Percentiles rank a stretch among this genome's conserved stretches.
Evolutionary conservation across 2,329 filamentous ascomycete genomes (phyloP).

Genomic region (Penicillium sp.): DNA sequence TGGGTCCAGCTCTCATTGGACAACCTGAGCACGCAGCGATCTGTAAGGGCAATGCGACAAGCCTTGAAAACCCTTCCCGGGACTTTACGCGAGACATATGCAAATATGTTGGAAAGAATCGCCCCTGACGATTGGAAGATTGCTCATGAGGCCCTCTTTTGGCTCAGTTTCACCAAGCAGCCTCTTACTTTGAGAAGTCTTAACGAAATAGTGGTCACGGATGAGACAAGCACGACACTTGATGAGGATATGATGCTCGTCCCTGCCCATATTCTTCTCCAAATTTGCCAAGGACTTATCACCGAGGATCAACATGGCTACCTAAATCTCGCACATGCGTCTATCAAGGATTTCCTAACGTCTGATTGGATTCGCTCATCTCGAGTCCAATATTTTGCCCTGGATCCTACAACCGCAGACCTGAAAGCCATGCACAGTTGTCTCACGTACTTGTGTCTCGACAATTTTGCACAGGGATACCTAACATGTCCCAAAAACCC

Average conservation of each 20-base stretch:
- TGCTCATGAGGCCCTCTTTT: slow-evolving; percentile 20
- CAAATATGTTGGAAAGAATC: slow-evolving; percentile 17
- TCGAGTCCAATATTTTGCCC: slow-evolving; percentile 15
- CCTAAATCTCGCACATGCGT: slow-evolving; percentile 19
- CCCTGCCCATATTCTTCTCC: slow-evolving; percentile 17
- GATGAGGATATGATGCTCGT: slow-evolving; percentile 25
- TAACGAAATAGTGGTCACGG: slow-evolving; percentile 18
- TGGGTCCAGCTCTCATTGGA: slow-evolving; percentile 26
- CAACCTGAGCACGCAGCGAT: slow-evolving; percentile 18
- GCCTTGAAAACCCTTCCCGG: slow-evolving; percentile 17
- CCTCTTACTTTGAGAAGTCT: slow-evolving; percentile 13
- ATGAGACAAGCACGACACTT: slow-evolving; percentile 10
- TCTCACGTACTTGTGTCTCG: slow-evolving; percentile 18
- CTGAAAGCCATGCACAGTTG: slow-evolving; percentile 18
- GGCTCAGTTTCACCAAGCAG: slow-evolving; percentile 17
- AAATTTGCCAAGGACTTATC: slow-evolving; percentile 23
- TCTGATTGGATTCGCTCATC: slow-evolving; percentile 23
- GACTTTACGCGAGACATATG: slow-evolving; percentile 21
- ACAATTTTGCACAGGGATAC: slow-evolving; percentile 21
- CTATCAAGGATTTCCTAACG: slow-evolving; percentile 21
- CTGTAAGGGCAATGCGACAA: slow-evolving; percentile 18
- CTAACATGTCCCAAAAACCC: background rate
- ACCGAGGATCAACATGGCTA: slow-evolving; percentile 11
- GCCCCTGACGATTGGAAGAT: slow-evolving; percentile 12
- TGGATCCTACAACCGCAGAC: slow-evolving; percentile 16